Conservation (phyloP, 306 rosid genomes). For the Luffa acutangula region DNA sequence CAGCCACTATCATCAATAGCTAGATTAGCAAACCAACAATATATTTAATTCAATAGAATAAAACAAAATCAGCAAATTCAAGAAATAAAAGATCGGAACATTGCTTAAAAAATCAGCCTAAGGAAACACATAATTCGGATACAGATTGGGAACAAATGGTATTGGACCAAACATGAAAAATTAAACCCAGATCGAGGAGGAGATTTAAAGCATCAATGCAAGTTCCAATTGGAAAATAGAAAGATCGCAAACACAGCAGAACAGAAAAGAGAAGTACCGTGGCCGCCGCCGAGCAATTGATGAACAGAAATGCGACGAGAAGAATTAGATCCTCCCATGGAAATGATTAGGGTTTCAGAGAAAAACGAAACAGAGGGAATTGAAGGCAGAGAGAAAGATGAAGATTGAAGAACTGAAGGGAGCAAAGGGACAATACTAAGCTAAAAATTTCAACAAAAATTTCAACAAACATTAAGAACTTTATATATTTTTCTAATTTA, state of each 20-base stretch:
- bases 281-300: slow-evolving; percentile 67
- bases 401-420: not conserved
- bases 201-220: not conserved
- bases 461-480: not conserved
- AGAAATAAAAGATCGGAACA: not conserved
- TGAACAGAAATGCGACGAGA: slow-evolving; percentile 52
- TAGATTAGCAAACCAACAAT: not conserved
- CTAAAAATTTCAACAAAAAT: not conserved
- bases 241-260: not conserved
- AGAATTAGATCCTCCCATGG: slow-evolving; percentile 61
- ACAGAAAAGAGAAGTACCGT: slow-evolving; percentile 38
- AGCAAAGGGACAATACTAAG: not conserved
- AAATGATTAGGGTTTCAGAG: slow-evolving; percentile 33
- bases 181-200: not conserved
- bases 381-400: slow-evolving; percentile 4
- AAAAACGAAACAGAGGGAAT: slow-evolving; percentile 1
- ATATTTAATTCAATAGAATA: not conserved
- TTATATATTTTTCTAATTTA: not conserved
- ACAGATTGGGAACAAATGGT: not conserved
- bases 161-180: not conserved
- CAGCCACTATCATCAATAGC: slow-evolving; percentile 52
- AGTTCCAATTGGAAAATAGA: not conserved
- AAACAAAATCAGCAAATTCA: not conserved
- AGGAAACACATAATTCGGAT: not conserved
- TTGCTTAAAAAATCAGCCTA: not conserved